Conservation (phyloP, 768 basidiomycete species). For the Lentinula edodes region DNA sequence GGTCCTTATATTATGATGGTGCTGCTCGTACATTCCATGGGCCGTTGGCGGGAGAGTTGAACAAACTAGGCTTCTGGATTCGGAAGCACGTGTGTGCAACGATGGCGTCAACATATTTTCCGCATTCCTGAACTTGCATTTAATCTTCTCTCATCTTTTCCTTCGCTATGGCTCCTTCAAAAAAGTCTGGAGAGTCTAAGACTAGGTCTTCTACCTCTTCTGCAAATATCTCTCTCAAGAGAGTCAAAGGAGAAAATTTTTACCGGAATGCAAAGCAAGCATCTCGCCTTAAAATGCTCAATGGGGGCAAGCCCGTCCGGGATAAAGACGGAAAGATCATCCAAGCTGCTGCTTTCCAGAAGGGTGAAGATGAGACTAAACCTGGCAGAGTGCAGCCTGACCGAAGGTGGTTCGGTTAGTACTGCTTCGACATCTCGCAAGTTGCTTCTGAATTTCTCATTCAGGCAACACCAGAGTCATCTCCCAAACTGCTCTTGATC, state of each 20-base stretch:
- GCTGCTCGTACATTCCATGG: constrained; percentile 7
- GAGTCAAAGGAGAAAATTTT: constrained; percentile 93
- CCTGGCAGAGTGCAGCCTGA: constrained; percentile 93
- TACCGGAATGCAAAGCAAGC: constrained; percentile 95
- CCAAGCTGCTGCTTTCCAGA: constrained; percentile 93
- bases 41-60: background rate
- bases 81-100: background rate
- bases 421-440: background rate
- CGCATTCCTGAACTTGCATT: too few relatives aligned
- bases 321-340: constrained; percentile 91
- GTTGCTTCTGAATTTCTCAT: constrained; percentile 2
- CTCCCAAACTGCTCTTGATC: constrained; percentile 91
- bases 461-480: constrained; percentile 97
- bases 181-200: constrained; percentile 29
- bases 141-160: background rate
- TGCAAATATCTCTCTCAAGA: constrained; percentile 52
- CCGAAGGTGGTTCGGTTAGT: constrained; percentile 93
- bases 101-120: background rate
- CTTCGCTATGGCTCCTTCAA: constrained; percentile 21
- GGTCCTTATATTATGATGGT: background rate
- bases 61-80: background rate
- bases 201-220: constrained; percentile 39
- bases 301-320: constrained; percentile 84
- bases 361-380: constrained; percentile 85
- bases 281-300: constrained; percentile 84